Base-by-base conservation (phyloP, 192 early-diverging fungal species). In the Borealophlyctis nickersoniae region DNA sequence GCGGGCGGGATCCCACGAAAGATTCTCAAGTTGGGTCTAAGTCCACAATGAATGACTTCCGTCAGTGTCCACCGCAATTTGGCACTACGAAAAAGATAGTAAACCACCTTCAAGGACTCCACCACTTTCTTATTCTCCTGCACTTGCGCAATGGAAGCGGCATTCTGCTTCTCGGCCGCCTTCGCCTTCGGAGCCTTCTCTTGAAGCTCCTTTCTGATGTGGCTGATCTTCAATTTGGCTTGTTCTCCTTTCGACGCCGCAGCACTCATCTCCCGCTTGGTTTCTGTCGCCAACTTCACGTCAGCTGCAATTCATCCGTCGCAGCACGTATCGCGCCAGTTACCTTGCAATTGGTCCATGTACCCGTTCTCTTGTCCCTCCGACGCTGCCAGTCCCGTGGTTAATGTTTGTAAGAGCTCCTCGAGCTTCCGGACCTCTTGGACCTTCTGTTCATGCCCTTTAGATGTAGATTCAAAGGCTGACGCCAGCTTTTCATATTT, bases 281-380 rank as follows among this genome's bases (percentile, higher is more conserved):
- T 60, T 14, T 64, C 71, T 66, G 49, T 9, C 9, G 23, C 2
- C 27, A 30, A 4, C 4, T 24, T 7, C 7, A 5, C 11, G 23
- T 53, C 52, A 53, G 52, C 26, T 7, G 5, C 52, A 7, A 48
- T 24, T 11, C 5, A 7, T 13, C 23, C 5, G 5, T 22, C 11
- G 13, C 14, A 24, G 5, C 14, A 22, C 52, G 11, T 7, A 11
- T 7, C 5, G 4, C 19, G 4, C 49, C 3, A 49, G 4, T 16
- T 72, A 85, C 87, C 76, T 71, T 91, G 86, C n/a, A 99, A 74
- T 67, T 98, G 96, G 75, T 96, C 90, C 87, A 94, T 88, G 60
- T 96, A 99, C 1, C 96, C 94, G 66, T 89, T 92, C 60, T 99
- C 92, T 58, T 94, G 87, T 4, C 95, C 94, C 67, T 95, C 92